Conservation (phyloP, 352 stramenopile species). For the Globisporangium heterothallicum region DNA sequence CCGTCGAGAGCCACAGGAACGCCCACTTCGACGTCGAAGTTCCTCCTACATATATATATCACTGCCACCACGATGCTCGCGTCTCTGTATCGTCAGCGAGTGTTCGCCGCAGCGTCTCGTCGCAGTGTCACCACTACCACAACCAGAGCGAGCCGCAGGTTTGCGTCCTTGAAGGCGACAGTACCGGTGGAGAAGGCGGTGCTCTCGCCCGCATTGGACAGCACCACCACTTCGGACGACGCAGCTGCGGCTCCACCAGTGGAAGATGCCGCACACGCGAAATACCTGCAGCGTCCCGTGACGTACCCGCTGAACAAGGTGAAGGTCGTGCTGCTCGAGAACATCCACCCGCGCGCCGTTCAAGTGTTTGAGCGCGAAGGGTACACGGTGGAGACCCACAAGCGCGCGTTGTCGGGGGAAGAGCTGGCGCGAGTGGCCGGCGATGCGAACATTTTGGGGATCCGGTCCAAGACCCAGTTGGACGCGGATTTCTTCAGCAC, state of each 20-base stretch:
- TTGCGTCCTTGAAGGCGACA: slow-evolving; percentile 34
- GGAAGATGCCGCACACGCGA: slow-evolving; percentile 2
- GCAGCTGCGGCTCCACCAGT: slow-evolving; percentile 9
- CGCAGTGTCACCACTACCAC: slow-evolving; percentile 11
- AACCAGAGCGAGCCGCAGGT: slow-evolving; percentile 14
- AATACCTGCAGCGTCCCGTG: slow-evolving; percentile 62
- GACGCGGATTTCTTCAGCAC: slow-evolving; percentile 73
- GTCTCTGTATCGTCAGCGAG: slow-evolving; percentile 22
- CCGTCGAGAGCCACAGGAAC: not conserved
- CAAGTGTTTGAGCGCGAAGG: slow-evolving; percentile 75
- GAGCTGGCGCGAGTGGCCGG: slow-evolving; percentile 67
- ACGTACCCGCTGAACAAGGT: slow-evolving; percentile 76
- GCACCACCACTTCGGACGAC: slow-evolving; percentile 7
- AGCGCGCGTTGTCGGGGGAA: slow-evolving; percentile 61
- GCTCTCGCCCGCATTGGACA: slow-evolving; percentile 7
- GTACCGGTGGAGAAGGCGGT: slow-evolving; percentile 5
- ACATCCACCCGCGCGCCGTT: slow-evolving; percentile 75
- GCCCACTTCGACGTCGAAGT: not conserved
- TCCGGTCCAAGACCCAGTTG: slow-evolving; percentile 80
- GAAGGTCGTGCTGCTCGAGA: slow-evolving; percentile 81
- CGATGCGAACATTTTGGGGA: slow-evolving; percentile 76
- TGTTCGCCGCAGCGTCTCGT: not conserved
- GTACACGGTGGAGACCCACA: slow-evolving; percentile 75
- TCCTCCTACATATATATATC: not conserved
- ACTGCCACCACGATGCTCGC: slow-evolving; percentile 36